Evolutionary conservation across 805 yeast genomes (phyloP).

Genomic region (Hanseniaspora valbyensis): DNA sequence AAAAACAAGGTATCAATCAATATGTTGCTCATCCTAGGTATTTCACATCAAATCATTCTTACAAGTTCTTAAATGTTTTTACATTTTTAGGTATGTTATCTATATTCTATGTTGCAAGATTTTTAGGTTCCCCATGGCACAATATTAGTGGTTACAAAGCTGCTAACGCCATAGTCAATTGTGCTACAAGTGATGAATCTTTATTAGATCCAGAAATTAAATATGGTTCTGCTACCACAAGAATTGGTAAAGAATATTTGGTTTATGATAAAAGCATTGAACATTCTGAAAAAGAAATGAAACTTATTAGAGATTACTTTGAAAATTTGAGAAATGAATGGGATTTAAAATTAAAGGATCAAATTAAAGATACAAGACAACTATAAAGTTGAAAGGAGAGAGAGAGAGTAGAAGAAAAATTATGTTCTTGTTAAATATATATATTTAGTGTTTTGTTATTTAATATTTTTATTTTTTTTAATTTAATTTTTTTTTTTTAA

Average conservation of each 20-base stretch:
- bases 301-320: conserved; percentile 34
- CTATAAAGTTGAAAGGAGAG: conserved; percentile 18
- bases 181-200: conserved; percentile 44
- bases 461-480: background rate
- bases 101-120: conserved; percentile 72
- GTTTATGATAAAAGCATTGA: conserved; percentile 45
- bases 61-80: conserved; percentile 60
- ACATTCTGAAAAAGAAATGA: conserved; percentile 56
- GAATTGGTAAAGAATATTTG: conserved; percentile 56
- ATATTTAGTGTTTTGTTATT: background rate
- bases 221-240: conserved; percentile 62
- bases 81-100: conserved; percentile 78
- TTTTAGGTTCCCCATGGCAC: conserved; percentile 78
- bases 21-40: conserved; percentile 91
- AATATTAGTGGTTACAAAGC: conserved; percentile 80
- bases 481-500: background rate
- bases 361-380: conserved; percentile 45
- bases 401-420: too few species aligned
- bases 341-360: conserved; percentile 65
- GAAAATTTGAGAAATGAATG: conserved; percentile 50
- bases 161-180: conserved; percentile 75
- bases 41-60: conserved; percentile 72
- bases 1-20: conserved; percentile 47
- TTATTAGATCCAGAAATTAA: conserved; percentile 36
- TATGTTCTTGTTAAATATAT: too few species aligned